Base-by-base conservation (phyloP, 805 yeast species). In the Ogataea naganishii region DNA sequence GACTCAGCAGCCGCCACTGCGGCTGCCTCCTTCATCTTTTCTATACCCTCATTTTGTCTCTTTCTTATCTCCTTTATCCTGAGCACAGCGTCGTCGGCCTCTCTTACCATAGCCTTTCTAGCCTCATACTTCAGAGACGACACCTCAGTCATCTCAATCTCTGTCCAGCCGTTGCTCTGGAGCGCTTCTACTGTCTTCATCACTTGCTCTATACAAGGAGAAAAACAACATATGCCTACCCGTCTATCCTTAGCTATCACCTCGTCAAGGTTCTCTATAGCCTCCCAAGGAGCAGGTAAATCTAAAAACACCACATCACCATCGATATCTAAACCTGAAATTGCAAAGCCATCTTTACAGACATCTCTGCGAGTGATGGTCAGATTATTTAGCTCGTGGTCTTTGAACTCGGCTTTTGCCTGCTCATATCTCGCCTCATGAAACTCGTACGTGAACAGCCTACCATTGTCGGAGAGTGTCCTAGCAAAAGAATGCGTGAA, bases 141-240 rank as follows among this genome's bases (percentile, higher is more conserved):
- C 28, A 86, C 77, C 49, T 89, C 97, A 3, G 89, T 94, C 88
- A 85, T 82, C 55, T 92, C 95, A 14, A 92, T 75, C 12, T 72
- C 68, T 5, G 71, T 66, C 95, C 96, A 92, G 1, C 94, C 95
- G 24, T 76, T 52, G 20, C 62, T 68, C 41, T 79, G 76, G 34
- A 92, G 59, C 0, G 82, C 79, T 39, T 72, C 79, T 9, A 89
- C 75, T 0, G 97, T 83, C 49, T 82, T 79, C 34, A 80, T 80
- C 4, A 92, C 98, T 59, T 92, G 99, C 57, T 92, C 99, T 27
- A 92, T 82, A 56, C 99, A 92, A 7, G 99, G 99, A 23, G 95
- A 83, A 50, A 92, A 92, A 56, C 98, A 92, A 57, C 99, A 92
- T 31, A 92, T 68, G 3, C 81, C 75, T 14, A 75, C 82, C 17